Percentiles rank a stretch among this genome's conserved stretches.
Conservation (phyloP, 1,284 basidiomycete genomes). For the Fomitopsis pinicola region DNA sequence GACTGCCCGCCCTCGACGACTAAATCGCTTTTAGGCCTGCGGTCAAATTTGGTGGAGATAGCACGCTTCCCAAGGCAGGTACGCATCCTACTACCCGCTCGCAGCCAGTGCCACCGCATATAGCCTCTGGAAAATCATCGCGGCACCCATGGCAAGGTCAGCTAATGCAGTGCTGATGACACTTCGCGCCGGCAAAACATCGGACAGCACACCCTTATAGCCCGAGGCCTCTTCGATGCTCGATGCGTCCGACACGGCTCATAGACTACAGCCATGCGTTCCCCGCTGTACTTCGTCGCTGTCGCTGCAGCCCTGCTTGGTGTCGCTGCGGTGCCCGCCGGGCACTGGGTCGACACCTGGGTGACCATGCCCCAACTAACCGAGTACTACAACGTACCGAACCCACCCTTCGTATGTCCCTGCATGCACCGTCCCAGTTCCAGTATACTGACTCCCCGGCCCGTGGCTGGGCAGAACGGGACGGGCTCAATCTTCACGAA, state of each 20-base stretch:
- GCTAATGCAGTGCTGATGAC: not conserved
- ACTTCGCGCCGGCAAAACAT: not conserved
- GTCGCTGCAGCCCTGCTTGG: not conserved
- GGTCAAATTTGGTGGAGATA: not conserved
- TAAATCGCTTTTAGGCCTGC: not conserved
- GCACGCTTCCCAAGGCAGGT: not conserved
- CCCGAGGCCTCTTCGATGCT: not conserved
- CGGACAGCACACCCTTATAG: not conserved
- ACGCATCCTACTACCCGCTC: not conserved
- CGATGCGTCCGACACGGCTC: not conserved
- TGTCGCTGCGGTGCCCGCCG: conserved; percentile 4
- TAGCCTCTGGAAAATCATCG: too few species aligned
- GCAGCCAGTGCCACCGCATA: not conserved
- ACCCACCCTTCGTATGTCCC: conserved; percentile 31
- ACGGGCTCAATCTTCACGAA: conserved; percentile 37
- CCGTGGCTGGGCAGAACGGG: conserved; percentile 12
- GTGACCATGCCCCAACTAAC: conserved; percentile 46
- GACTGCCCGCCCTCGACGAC: not conserved
- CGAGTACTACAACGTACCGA: conserved; percentile 38
- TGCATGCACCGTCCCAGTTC: not conserved
- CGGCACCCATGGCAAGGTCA: not conserved
- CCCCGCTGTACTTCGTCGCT: not conserved
- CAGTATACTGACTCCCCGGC: not conserved
- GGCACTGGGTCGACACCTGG: conserved; percentile 41
- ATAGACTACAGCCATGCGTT: not conserved